A percentile compares a stretch with the other conserved stretches of the same genome.
Conservation (phyloP, 2,329 filamentous ascomycete species). For the Xylariales sp. region DNA sequence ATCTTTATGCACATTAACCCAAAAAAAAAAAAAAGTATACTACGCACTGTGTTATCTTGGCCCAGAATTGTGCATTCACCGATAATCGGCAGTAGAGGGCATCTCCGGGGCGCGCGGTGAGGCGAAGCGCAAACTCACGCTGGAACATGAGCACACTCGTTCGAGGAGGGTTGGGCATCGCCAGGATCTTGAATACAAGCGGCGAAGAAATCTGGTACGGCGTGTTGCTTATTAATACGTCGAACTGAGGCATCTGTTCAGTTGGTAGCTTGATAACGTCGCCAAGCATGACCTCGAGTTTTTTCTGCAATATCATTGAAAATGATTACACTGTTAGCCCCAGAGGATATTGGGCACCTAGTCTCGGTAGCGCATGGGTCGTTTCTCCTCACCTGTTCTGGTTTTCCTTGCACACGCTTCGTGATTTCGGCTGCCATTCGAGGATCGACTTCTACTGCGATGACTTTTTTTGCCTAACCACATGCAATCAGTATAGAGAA, state of each 20-base stretch:
- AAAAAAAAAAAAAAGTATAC: too few species aligned
- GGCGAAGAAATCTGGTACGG: slow-evolving; percentile 82
- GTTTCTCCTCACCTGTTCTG: too few species aligned
- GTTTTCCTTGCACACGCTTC: slow-evolving; percentile 88
- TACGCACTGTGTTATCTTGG: slow-evolving; percentile 59
- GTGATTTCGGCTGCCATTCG: slow-evolving; percentile 95
- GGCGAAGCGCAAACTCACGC: slow-evolving; percentile 84
- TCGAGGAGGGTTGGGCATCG: slow-evolving; percentile 75
- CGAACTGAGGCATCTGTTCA: slow-evolving; percentile 57
- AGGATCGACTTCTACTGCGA: slow-evolving; percentile 89
- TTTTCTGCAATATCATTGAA: too few species aligned
- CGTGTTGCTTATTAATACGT: slow-evolving; percentile 69
- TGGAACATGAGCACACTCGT: slow-evolving; percentile 94
- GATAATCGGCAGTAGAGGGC: slow-evolving; percentile 85
- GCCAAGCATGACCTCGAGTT: slow-evolving; percentile 82
- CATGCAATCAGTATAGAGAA: too few species aligned
- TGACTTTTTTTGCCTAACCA: slow-evolving; percentile 75
- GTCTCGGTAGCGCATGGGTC: too few species aligned
- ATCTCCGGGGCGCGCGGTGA: slow-evolving; percentile 85
- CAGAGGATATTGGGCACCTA: too few species aligned
- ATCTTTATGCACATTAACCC: too few species aligned
- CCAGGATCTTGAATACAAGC: slow-evolving; percentile 84
- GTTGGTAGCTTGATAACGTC: slow-evolving; percentile 39
- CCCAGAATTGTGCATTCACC: slow-evolving; percentile 93
- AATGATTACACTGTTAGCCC: too few species aligned